Conservation (phyloP, 352 stramenopile species). For the Lagenidium giganteum region DNA sequence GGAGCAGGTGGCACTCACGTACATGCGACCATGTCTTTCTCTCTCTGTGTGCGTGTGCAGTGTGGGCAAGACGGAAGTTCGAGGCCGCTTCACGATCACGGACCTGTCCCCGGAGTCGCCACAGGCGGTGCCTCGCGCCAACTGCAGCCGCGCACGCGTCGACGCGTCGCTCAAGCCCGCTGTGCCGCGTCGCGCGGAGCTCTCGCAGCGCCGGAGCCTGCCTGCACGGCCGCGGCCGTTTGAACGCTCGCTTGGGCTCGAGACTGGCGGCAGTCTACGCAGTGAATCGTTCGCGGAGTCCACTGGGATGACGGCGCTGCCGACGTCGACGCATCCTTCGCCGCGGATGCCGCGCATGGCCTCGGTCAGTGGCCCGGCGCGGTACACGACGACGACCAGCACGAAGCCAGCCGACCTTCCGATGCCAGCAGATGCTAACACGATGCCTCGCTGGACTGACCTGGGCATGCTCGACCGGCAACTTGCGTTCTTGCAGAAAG, state of each 20-base stretch:
- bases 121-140: slow-evolving; percentile 12
- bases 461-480: slow-evolving; percentile 60
- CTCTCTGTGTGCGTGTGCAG: too few relatives aligned
- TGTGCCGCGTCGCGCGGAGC: neutral
- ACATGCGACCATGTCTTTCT: too few relatives aligned
- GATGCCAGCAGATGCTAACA: slow-evolving; percentile 10
- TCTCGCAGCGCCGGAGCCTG: slow-evolving; percentile 2
- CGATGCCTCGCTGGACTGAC: slow-evolving; percentile 26
- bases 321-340: neutral
- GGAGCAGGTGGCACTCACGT: too few relatives aligned
- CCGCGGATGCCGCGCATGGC: neutral
- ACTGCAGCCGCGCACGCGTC: slow-evolving; percentile 13
- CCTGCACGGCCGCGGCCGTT: slow-evolving; percentile 8
- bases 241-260: too few relatives aligned
- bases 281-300: slow-evolving; percentile 13
- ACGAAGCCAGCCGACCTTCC: slow-evolving; percentile 7
- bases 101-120: slow-evolving; percentile 66
- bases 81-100: slow-evolving; percentile 79
- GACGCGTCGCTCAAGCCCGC: too few relatives aligned
- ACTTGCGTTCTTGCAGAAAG: slow-evolving; percentile 59
- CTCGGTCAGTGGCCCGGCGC: neutral
- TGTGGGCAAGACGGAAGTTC: slow-evolving; percentile 63
- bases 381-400: slow-evolving; percentile 4
- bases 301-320: slow-evolving; percentile 10
- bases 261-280: too few relatives aligned